phyloP scores from a whole-genome alignment of 164 flowering plant genomes.

The Piper longum region DNA sequence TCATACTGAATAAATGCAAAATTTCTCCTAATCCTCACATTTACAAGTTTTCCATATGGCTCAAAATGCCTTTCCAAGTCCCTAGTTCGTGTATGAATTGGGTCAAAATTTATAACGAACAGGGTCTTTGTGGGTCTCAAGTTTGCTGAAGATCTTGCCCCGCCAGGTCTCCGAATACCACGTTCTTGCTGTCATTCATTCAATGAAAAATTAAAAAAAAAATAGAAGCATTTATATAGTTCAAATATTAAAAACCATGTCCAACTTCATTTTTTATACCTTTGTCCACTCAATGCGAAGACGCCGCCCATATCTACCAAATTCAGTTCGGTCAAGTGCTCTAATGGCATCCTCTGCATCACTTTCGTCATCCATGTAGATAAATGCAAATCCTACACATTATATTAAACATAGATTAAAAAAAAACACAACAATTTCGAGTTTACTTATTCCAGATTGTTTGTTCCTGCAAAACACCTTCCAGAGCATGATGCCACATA shows the following conservation, averaged over 20 bases:
- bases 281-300: conserved; percentile 99
- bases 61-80: conserved; percentile 95
- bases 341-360: conserved; percentile 97
- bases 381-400: conserved; percentile 80
- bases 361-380: conserved; percentile 95
- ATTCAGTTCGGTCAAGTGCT: conserved; percentile 65
- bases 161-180: conserved; percentile 47
- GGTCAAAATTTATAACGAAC: conserved; percentile 93
- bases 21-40: conserved; percentile 81
- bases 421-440: background rate
- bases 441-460: background rate
- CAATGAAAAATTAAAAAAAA: background rate
- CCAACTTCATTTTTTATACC: conserved; percentile 20
- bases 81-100: conserved; percentile 57
- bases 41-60: conserved; percentile 75
- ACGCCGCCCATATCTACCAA: conserved; percentile 87
- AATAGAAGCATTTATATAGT: background rate
- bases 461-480: background rate
- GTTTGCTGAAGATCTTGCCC: conserved; percentile 45
- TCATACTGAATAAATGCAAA: conserved; percentile 94
- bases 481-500: background rate
- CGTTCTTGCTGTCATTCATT: conserved; percentile 67
- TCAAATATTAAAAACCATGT: background rate
- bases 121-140: conserved; percentile 73
- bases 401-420: conserved; percentile 2